Conservation (phyloP, 768 basidiomycete genomes). For the Polyporus arcularius region DNA sequence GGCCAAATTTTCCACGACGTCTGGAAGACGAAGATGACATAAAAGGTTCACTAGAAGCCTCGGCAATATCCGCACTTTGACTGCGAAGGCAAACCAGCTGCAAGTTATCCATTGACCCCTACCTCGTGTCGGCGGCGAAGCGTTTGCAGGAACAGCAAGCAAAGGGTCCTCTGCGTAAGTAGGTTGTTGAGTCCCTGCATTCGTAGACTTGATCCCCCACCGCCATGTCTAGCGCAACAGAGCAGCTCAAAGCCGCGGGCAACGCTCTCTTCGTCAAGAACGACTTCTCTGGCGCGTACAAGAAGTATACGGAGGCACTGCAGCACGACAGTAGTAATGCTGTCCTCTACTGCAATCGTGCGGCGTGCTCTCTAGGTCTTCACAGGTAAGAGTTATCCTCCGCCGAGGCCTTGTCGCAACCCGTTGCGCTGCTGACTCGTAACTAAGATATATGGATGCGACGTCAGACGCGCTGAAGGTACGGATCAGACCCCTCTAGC, state of each 20-base stretch:
- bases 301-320: constrained; percentile 46
- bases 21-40: too few relatives aligned
- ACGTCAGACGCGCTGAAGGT: constrained; percentile 16
- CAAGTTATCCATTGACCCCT: too few relatives aligned
- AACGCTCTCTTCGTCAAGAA: constrained; percentile 39
- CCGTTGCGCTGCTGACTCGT: not conserved
- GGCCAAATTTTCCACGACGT: too few relatives aligned
- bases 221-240: not conserved
- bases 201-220: not conserved
- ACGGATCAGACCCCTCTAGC: not conserved
- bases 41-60: too few relatives aligned
- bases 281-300: constrained; percentile 36
- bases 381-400: constrained; percentile 25
- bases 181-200: too few relatives aligned
- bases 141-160: too few relatives aligned
- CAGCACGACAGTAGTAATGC: constrained; percentile 39
- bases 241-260: constrained; percentile 40
- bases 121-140: too few relatives aligned
- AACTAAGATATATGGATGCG: constrained; percentile 16
- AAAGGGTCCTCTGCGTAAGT: too few relatives aligned
- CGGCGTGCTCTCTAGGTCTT: constrained; percentile 39
- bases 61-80: not conserved
- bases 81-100: too few relatives aligned
- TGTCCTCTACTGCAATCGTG: constrained; percentile 45
- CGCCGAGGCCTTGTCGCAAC: too few relatives aligned